Evolutionary conservation across 768 basidiomycete genomes (phyloP).

Genomic region (Tulasnella sp.): DNA sequence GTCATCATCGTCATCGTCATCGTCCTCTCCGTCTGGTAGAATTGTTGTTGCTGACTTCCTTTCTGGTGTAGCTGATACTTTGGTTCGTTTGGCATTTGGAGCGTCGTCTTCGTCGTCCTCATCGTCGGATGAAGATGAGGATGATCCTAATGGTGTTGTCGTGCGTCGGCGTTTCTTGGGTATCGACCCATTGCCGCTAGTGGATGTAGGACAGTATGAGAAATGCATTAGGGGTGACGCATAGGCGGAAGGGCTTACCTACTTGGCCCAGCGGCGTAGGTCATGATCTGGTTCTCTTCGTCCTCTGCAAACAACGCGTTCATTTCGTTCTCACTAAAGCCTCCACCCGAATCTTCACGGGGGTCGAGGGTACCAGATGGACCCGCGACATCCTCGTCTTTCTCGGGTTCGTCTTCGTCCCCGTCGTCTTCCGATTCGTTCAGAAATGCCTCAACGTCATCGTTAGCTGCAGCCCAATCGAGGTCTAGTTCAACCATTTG

Average conservation of each 20-base stretch:
- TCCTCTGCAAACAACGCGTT: conserved; percentile 24
- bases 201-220: conserved; percentile 36
- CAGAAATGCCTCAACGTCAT: conserved; percentile 80
- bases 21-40: conserved; percentile 20
- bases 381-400: conserved; percentile 17
- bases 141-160: conserved; percentile 24
- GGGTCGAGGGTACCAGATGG: conserved; percentile 19
- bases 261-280: conserved; percentile 22
- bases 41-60: conserved; percentile 36
- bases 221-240: conserved; percentile 36
- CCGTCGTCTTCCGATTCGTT: conserved; percentile 54
- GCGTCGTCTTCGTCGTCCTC: conserved; percentile 41
- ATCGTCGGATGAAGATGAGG: conserved; percentile 22
- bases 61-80: conserved; percentile 49
- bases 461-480: conserved; percentile 72
- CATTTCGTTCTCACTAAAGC: conserved; percentile 21
- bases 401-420: conserved; percentile 20
- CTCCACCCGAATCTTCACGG: background rate
- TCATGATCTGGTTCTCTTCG: conserved; percentile 31
- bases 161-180: conserved; percentile 60
- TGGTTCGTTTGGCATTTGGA: conserved; percentile 71
- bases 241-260: conserved; percentile 27
- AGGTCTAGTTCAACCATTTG: conserved; percentile 40
- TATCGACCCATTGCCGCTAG: conserved; percentile 48
- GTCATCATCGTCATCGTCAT: conserved; percentile 32